Evolutionary conservation across 2,329 filamentous ascomycete species (phyloP).

Genomic region (Xylaria hypoxylon): DNA sequence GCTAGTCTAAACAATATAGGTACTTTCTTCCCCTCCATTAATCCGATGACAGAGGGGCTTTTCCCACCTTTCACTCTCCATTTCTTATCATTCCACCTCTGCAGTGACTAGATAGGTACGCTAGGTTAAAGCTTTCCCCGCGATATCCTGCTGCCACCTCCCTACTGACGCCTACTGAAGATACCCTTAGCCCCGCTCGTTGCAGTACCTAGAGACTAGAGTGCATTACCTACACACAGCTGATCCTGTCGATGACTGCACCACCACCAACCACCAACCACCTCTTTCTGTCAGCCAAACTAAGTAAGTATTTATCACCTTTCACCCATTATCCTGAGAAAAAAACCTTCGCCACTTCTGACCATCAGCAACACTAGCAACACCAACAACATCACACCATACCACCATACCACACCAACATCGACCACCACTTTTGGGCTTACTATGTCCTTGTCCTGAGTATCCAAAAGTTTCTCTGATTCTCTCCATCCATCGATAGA

Average conservation of each 20-base stretch:
- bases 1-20: neutral
- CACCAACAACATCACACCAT: no score
- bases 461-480: no score
- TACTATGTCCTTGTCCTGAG: neutral
- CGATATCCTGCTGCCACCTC: slow-evolving; percentile 2
- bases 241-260: neutral
- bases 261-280: slow-evolving; percentile 1
- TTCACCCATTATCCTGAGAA: neutral
- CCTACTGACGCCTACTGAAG: slow-evolving; percentile 1
- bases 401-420: slow-evolving; percentile 12
- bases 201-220: neutral
- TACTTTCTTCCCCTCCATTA: neutral
- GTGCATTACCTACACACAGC: neutral
- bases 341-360: slow-evolving; percentile 13
- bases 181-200: neutral
- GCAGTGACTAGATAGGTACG: slow-evolving; percentile 6
- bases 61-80: neutral
- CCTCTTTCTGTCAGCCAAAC: neutral
- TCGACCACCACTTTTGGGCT: neutral
- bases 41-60: slow-evolving; percentile 6
- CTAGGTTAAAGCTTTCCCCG: slow-evolving; percentile 25
- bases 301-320: slow-evolving; percentile 5
- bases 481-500: neutral
- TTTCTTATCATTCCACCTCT: slow-evolving; percentile 10
- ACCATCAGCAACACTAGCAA: no score